Percentiles rank a stretch among this genome's conserved stretches.
Conservation (phyloP, 2,329 filamentous ascomycete species). For the Alternaria arbusti region DNA sequence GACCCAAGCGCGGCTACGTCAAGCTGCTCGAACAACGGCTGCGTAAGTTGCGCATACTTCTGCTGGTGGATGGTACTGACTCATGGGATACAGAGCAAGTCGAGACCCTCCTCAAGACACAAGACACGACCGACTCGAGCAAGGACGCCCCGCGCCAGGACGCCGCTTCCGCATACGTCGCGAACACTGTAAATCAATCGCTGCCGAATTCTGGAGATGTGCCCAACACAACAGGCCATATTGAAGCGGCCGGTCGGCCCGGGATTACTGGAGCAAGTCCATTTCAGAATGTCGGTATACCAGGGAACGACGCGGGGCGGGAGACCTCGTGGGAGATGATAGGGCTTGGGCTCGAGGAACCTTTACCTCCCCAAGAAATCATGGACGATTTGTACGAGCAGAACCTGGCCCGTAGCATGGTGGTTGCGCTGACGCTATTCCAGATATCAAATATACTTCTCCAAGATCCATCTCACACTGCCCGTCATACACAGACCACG, state of each 20-base stretch:
- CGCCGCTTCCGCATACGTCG: conserved; percentile 39
- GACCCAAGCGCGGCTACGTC: conserved; percentile 91
- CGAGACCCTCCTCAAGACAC: conserved; percentile 84
- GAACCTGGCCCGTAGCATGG: background rate
- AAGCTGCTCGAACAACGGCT: conserved; percentile 92
- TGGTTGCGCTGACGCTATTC: conserved; percentile 12
- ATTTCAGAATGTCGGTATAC: conserved; percentile 21
- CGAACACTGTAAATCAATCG: conserved; percentile 36
- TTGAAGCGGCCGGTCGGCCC: conserved; percentile 14
- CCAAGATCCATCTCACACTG: conserved; percentile 83
- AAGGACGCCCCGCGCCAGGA: conserved; percentile 33
- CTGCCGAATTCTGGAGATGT: conserved; percentile 28
- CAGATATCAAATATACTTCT: conserved; percentile 85
- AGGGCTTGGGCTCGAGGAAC: conserved; percentile 79
- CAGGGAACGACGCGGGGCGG: conserved; percentile 24
- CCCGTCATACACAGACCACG: conserved; percentile 90
- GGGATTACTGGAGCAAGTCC: conserved; percentile 26
- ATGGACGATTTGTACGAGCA: conserved; percentile 79
- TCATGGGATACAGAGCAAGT: conserved; percentile 73
- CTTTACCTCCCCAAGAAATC: conserved; percentile 77
- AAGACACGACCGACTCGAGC: conserved; percentile 61
- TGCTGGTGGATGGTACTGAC: conserved; percentile 14
- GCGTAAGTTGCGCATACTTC: conserved; percentile 64
- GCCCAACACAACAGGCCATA: conserved; percentile 19
- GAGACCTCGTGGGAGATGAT: conserved; percentile 85